Evolutionary conservation across 106 monocot genomes (phyloP), one percentile per base, ranked within the genome.

Genomic region (Apostasia shenzhenica): DNA sequence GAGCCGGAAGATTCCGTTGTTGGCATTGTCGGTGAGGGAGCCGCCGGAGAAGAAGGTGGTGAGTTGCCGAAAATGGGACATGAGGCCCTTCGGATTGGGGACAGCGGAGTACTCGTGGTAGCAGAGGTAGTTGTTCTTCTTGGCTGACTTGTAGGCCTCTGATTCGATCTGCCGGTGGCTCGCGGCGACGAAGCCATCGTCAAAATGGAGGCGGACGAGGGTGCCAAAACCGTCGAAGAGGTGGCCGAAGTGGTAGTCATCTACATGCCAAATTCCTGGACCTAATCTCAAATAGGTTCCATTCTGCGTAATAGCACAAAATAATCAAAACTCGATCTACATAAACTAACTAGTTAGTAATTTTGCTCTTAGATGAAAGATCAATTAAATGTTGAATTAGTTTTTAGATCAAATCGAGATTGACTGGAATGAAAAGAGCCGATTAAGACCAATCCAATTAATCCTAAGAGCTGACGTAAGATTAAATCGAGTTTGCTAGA

Each of bases 161-260:
- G 83, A 83, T 54, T 83, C 78, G 59, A 83, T 55, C 67, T 83
- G 83, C 7, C 78, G 83, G 60, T 83, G 83, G n/a, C 74, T 59
- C 14, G 56, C 52, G 12, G 40, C 42, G 5, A 83, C 54, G 3
- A 66, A 59, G 54, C 83, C 78, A 43, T 61, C 12, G 10, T 66
- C 55, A 67, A 83, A 83, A 74, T 62, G 71, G 55, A 83, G 52
- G 54, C 61, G 73, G 47, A 83, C 83, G 13, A 83, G 71, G 44
- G 83, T 83, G 14, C 78, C 83, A 61, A 75, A 78, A 55, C 83
- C 83, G 67, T 83, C 83, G 56, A 83, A 83, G 57, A 83, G 78
- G 71, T 83, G 83, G 47, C 61, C 66, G 67, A 83, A 83, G 50
- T 53, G 45, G 71, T 83, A 55, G 66, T 72, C 75, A 6, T 69